Conservation (phyloP, 768 basidiomycete species). For the Mycena indigotica region DNA sequence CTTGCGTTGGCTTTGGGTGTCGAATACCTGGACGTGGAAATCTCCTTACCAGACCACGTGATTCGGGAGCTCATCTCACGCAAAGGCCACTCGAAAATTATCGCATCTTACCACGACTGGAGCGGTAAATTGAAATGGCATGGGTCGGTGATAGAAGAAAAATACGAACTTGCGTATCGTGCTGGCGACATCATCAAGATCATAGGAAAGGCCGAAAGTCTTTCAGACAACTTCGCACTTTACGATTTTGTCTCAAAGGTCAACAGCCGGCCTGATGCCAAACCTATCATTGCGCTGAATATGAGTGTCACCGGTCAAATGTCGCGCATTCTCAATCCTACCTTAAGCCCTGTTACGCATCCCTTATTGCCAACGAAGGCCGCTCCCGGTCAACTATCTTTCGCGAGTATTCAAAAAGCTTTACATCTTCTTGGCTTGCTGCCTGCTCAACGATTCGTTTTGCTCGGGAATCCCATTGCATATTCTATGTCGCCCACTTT, state of each 20-base stretch:
- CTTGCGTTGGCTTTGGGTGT: slow-evolving; percentile 82
- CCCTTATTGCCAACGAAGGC: slow-evolving; percentile 81
- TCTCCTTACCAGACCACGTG: slow-evolving; percentile 64
- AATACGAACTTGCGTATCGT: slow-evolving; percentile 63
- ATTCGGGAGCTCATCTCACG: slow-evolving; percentile 59
- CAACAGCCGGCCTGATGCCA: slow-evolving; percentile 48
- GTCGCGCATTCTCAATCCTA: slow-evolving; percentile 83
- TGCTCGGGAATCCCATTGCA: slow-evolving; percentile 87
- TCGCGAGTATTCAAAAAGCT: slow-evolving; percentile 81
- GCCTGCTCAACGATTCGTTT: slow-evolving; percentile 73
- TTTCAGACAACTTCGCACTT: slow-evolving; percentile 81
- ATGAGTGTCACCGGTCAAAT: slow-evolving; percentile 90
- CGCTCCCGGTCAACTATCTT: slow-evolving; percentile 92
- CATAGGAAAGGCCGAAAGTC: slow-evolving; percentile 75
- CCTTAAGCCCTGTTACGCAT: slow-evolving; percentile 90
- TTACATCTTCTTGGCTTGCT: slow-evolving; percentile 80
- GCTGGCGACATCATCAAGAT: slow-evolving; percentile 92
- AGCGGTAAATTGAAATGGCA: slow-evolving; percentile 84
- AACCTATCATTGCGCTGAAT: slow-evolving; percentile 93
- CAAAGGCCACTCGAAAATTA: slow-evolving; percentile 77
- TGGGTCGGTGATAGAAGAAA: slow-evolving; percentile 61
- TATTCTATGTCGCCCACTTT: slow-evolving; percentile 91
- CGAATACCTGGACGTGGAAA: slow-evolving; percentile 93
- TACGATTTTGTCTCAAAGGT: slow-evolving; percentile 65
- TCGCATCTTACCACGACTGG: slow-evolving; percentile 97